Evolutionary conservation across 805 yeast species (phyloP).

Genomic region (Kazachstania martiniae): DNA sequence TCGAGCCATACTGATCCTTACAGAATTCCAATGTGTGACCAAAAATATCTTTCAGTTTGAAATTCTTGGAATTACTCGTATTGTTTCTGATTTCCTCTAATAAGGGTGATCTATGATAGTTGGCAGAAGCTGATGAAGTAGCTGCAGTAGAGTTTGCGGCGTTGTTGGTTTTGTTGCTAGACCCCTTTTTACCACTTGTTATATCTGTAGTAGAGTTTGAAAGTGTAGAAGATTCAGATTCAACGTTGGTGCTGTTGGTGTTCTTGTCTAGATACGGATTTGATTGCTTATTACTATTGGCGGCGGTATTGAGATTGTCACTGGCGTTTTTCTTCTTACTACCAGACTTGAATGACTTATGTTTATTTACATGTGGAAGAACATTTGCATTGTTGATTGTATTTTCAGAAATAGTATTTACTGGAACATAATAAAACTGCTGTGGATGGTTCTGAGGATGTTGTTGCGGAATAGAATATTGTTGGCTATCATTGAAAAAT

Average conservation of each 20-base stretch:
- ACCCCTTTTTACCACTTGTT: conserved; percentile 3
- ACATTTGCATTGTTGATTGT: conserved; percentile 4
- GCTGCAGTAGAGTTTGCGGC: conserved; percentile 13
- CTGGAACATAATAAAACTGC: no score
- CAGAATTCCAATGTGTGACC: conserved; percentile 88
- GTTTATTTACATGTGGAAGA: conserved; percentile 2
- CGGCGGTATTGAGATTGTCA: background rate
- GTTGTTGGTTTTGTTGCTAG: conserved; percentile 3
- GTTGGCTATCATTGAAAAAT: no score
- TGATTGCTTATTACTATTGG: no score
- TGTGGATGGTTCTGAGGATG: no score
- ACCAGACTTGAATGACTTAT: background rate
- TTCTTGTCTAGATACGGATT: conserved; percentile 21
- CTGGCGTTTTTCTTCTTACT: conserved; percentile 3
- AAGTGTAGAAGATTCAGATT: no score
- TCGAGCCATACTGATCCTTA: conserved; percentile 93
- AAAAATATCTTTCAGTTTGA: conserved; percentile 57
- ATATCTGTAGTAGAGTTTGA: no score
- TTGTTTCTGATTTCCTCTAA: conserved; percentile 72
- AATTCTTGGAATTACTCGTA: conserved; percentile 38
- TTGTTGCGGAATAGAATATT: no score
- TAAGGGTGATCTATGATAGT: conserved; percentile 61
- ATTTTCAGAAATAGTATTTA: no score
- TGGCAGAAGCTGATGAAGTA: conserved; percentile 25
- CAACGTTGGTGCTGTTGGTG: conserved; percentile 18